Evolutionary conservation across 2,329 filamentous ascomycete species (phyloP), one percentile per base, ranked within the genome.

Genomic region (Lecanicillium sp.): DNA sequence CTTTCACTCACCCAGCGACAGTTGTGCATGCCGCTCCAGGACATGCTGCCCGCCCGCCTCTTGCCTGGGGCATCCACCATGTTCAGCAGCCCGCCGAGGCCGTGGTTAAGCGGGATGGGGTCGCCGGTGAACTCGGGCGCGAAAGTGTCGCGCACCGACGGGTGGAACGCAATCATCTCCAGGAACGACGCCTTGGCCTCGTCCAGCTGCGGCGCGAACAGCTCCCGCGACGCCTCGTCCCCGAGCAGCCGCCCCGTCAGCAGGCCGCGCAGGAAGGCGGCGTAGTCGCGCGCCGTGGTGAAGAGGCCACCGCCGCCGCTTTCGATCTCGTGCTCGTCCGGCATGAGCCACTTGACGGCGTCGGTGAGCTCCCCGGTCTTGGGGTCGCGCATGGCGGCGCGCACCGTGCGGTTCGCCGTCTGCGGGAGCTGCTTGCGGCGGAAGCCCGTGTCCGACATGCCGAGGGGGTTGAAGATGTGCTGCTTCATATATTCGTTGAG

Each of bases 11-110:
- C 68, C 70, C 71, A 74, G 48, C 63, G 64, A n/a, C 63, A 60
- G 52, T 72, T 72, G 26, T 56, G 56, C 52, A 67, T 64, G 20
- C 71, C 71, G n/a, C 59, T 60, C 70, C 71, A 74, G 56, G 63
- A 67, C 51, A 74, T 51, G 38, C 68, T 72, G 2, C 69, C 69
- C 52, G 63, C 67, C 36, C 56, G 61, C 32, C 71, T 59, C 61
- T 68, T 70, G 1, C 66, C 67, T 0, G 64, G 61, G 6, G 67
- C 58, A 47, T 72, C 65, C 19, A 61, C 60, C 52, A 66, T 44
- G 47, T 69, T 71, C 33, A 73, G 53, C 19, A 68, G 53, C 2
- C 70, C 71, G 5, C 61, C 62, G 9, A 72, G 56, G 2, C 69
- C 65, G 35, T 68, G 60, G 48, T 67, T 64, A 4, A 73, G 48